Evolutionary conservation across 2,329 filamentous ascomycete species (phyloP).

Genomic region (Pseudogymnoascus sp.): DNA sequence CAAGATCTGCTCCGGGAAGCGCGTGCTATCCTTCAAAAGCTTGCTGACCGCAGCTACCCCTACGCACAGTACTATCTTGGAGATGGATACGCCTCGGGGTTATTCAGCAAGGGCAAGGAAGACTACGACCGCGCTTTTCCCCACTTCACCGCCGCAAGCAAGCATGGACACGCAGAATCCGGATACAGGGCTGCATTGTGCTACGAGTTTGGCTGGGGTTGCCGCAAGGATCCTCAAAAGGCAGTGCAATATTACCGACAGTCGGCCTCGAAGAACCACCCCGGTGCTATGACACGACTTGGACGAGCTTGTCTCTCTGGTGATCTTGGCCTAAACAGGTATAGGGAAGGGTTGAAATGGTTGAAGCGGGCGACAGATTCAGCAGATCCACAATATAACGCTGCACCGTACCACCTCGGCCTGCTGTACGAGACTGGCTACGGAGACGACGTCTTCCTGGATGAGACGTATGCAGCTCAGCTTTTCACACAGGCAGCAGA

Average conservation of each 20-base stretch:
- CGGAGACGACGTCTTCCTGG: constrained; percentile 87
- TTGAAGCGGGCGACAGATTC: constrained; percentile 86
- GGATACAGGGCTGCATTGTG: constrained; percentile 88
- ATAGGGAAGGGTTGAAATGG: constrained; percentile 92
- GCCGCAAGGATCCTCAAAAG: constrained; percentile 79
- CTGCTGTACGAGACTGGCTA: constrained; percentile 87
- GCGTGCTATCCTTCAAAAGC: constrained; percentile 75
- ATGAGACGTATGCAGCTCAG: constrained; percentile 84
- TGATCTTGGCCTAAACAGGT: constrained; percentile 77
- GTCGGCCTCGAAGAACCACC: constrained; percentile 87
- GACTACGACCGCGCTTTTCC: constrained; percentile 89
- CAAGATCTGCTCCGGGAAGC: constrained; percentile 76
- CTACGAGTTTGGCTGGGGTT: constrained; percentile 98
- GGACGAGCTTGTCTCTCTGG: constrained; percentile 84
- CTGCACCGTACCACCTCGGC: constrained; percentile 84
- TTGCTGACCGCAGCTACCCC: constrained; percentile 82
- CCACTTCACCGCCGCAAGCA: constrained; percentile 85
- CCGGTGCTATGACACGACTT: constrained; percentile 86
- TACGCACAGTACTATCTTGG: constrained; percentile 97
- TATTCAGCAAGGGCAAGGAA: constrained; percentile 90
- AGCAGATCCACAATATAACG: constrained; percentile 85
- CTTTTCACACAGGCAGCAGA: constrained; percentile 92
- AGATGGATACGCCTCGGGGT: constrained; percentile 85
- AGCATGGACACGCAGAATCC: constrained; percentile 94
- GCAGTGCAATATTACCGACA: constrained; percentile 89